Percentiles rank a stretch among this genome's conserved stretches.
These are phyloP conservation scores for Penicillium sp. DNA, from an alignment of 2,329 filamentous ascomycete genomes.

Conservation along the genomic window DNA sequence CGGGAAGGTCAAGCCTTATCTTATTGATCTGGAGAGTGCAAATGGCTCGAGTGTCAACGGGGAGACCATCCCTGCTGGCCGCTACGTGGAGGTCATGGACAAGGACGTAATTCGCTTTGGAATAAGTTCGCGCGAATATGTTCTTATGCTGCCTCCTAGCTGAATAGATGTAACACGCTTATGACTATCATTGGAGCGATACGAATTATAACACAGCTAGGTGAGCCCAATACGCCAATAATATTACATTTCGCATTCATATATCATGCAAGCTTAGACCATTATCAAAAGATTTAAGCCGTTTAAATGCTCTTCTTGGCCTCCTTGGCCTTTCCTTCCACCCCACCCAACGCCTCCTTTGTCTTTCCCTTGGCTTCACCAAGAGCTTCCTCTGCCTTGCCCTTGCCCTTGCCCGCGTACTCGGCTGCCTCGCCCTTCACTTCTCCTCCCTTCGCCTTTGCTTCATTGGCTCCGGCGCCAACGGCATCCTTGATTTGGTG, in stretches of 20 bases:
- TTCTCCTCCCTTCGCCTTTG: constrained; percentile 46
- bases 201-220: neutral
- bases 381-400: constrained; percentile 34
- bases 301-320: constrained; percentile 10
- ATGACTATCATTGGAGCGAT: neutral
- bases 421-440: constrained; percentile 32
- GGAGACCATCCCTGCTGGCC: constrained; percentile 67
- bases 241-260: constrained; percentile 6
- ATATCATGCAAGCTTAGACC: constrained; percentile 1
- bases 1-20: constrained; percentile 77
- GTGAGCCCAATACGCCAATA: neutral
- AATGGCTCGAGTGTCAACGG: constrained; percentile 87
- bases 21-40: constrained; percentile 90
- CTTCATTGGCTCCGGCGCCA: constrained; percentile 47
- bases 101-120: constrained; percentile 90
- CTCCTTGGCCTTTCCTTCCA: constrained; percentile 29
- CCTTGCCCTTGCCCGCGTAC: constrained; percentile 34
- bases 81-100: constrained; percentile 82
- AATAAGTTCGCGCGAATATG: constrained; percentile 85
- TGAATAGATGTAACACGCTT: constrained; percentile 1
- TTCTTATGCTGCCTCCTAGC: constrained; percentile 72
- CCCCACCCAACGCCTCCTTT: constrained; percentile 28
- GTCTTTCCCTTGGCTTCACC: constrained; percentile 31
- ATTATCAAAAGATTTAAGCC: neutral
- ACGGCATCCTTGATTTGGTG: constrained; percentile 45